Percentiles rank a stretch among this genome's conserved stretches.
phyloP scores from a whole-genome alignment of 306 rosid species.

The Casuarina cunninghamiana region DNA sequence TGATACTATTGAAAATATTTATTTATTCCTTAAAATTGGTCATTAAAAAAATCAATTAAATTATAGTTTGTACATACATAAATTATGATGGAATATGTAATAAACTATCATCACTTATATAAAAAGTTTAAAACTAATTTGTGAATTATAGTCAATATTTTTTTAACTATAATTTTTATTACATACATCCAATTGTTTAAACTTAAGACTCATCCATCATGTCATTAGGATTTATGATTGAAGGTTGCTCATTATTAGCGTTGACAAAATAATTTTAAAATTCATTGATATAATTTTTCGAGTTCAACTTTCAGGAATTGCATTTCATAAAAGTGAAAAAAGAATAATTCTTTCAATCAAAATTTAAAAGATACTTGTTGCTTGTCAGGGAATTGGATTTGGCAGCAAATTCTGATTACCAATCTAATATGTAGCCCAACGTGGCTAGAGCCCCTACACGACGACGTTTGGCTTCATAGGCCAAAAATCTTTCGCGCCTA shows the following conservation, averaged over 20 bases:
- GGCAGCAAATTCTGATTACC: not conserved
- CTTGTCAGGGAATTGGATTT: not conserved
- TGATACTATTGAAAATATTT: too few relatives aligned
- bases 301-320: constrained; percentile 34
- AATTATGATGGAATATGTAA: too few relatives aligned
- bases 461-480: too few relatives aligned
- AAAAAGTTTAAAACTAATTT: too few relatives aligned
- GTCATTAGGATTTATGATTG: constrained; percentile 48
- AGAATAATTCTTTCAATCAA: not conserved
- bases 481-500: constrained; percentile 20
- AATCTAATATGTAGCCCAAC: not conserved
- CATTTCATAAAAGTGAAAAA: constrained; percentile 43
- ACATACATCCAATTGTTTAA: constrained; percentile 33
- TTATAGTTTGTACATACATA: too few relatives aligned
- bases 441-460: too few relatives aligned
- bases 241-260: constrained; percentile 58
- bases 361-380: not conserved
- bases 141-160: too few relatives aligned
- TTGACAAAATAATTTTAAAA: constrained; percentile 60
- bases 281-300: constrained; percentile 46
- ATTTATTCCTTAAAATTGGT: too few relatives aligned
- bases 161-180: too few relatives aligned
- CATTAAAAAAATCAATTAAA: too few relatives aligned
- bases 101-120: too few relatives aligned
- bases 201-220: constrained; percentile 43